Percentiles rank a stretch among this genome's conserved stretches.
phyloP scores from a whole-genome alignment of 495 filamentous ascomycete species.

The Staphylotrichum tortipilum region DNA sequence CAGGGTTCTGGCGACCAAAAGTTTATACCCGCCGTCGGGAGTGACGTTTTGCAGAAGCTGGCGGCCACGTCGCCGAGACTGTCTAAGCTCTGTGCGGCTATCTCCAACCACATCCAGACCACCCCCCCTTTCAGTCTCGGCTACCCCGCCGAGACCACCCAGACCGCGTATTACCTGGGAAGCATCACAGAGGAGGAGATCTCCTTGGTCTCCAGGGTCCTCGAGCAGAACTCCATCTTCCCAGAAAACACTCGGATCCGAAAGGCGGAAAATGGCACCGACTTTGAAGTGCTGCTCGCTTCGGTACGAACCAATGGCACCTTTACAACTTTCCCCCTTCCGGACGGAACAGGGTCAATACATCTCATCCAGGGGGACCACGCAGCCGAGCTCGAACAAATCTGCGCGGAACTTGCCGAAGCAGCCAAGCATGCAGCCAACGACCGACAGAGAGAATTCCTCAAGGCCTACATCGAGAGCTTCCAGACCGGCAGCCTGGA shows the following conservation, averaged over 20 bases:
- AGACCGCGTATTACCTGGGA: conserved; percentile 18
- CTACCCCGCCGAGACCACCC: conserved; percentile 10
- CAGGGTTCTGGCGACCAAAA: conserved; percentile 28
- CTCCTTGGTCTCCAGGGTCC: conserved; percentile 6
- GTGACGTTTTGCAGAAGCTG: background rate
- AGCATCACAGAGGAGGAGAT: conserved; percentile 17
- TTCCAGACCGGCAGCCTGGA: conserved; percentile 32
- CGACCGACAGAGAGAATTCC: conserved; percentile 19
- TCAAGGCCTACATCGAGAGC: conserved; percentile 25
- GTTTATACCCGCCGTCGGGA: conserved; percentile 17
- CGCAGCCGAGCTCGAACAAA: conserved; percentile 9
- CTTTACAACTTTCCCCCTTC: background rate
- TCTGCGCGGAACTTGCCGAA: conserved; percentile 48
- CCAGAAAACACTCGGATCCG: conserved; percentile 22
- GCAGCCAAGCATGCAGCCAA: conserved; percentile 47
- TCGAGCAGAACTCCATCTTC: conserved; percentile 10
- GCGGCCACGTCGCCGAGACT: background rate
- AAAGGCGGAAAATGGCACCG: conserved; percentile 5
- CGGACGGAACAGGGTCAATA: background rate
- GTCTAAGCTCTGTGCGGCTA: background rate
- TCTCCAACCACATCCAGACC: background rate
- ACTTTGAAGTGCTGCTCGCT: background rate
- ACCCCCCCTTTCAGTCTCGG: background rate
- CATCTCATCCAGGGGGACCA: background rate
- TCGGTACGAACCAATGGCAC: background rate